Percentiles rank a stretch among this genome's conserved stretches.
Evolutionary conservation across 1,284 basidiomycete species (phyloP).

Genomic region (Meripilus lineatus): DNA sequence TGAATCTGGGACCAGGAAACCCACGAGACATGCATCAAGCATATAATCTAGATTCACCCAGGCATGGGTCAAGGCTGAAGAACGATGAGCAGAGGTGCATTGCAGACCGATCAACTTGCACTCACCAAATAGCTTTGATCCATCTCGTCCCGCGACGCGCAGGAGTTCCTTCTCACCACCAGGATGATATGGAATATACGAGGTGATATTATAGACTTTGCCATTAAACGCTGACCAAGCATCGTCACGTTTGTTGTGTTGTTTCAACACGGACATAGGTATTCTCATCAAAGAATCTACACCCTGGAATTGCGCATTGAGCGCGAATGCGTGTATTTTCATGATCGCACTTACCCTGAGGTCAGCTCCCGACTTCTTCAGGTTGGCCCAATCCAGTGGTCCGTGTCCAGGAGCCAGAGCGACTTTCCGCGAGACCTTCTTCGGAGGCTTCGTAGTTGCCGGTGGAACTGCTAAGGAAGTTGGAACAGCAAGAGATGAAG

Average conservation of each 20-base stretch:
- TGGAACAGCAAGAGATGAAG: constrained; percentile 30
- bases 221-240: constrained; percentile 93
- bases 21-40: constrained; percentile 88
- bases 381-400: constrained; percentile 90
- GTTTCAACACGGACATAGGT: constrained; percentile 78
- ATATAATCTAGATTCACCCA: constrained; percentile 97
- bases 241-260: constrained; percentile 81
- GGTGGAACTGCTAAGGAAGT: constrained; percentile 55
- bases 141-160: constrained; percentile 94
- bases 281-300: constrained; percentile 68
- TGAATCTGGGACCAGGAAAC: constrained; percentile 69
- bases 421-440: constrained; percentile 70
- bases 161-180: constrained; percentile 93
- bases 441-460: constrained; percentile 53
- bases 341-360: constrained; percentile 51
- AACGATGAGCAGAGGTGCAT: constrained; percentile 50
- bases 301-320: constrained; percentile 37
- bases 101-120: no score
- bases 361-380: constrained; percentile 78
- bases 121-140: constrained; percentile 90
- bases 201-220: constrained; percentile 96
- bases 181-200: constrained; percentile 90
- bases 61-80: constrained; percentile 45
- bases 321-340: neutral
- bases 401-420: constrained; percentile 89